Evolutionary conservation across 371 early-diverging fungal genomes (phyloP).

Genomic region (Umbelopsis sp.): DNA sequence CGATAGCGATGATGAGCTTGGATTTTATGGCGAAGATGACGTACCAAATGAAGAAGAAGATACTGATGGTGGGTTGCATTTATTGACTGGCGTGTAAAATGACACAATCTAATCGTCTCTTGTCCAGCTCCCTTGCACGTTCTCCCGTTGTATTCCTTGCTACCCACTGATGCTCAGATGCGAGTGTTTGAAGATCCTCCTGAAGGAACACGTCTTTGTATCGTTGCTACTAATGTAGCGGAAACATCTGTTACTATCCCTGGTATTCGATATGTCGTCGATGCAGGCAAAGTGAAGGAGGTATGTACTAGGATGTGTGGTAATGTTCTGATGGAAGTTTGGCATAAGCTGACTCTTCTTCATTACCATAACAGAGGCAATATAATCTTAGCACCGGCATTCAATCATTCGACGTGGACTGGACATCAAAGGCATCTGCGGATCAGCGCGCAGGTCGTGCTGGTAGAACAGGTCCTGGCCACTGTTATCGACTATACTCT

Average conservation of each 20-base stretch:
- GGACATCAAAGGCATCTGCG: constrained; percentile 96
- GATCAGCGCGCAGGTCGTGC: constrained; percentile 97
- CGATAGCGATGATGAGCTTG: constrained; percentile 41
- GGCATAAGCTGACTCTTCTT: not conserved
- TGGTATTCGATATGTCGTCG: constrained; percentile 96
- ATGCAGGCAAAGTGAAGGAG: constrained; percentile 95
- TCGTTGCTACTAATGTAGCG: constrained; percentile 99
- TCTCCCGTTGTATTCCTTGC: constrained; percentile 90
- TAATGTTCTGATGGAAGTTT: too few relatives aligned
- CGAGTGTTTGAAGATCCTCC: constrained; percentile 90
- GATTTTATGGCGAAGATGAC: constrained; percentile 51
- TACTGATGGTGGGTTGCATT: not conserved
- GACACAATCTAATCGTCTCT: too few relatives aligned
- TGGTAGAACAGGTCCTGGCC: constrained; percentile 97
- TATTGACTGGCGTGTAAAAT: too few relatives aligned
- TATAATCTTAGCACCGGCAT: constrained; percentile 84
- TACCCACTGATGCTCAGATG: constrained; percentile 88
- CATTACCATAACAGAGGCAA: constrained; percentile 45
- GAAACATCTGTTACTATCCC: constrained; percentile 99
- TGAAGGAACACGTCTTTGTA: constrained; percentile 88
- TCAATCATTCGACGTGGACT: constrained; percentile 86
- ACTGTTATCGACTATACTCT: constrained; percentile 97
- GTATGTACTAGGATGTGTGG: constrained; percentile 20
- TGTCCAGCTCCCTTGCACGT: constrained; percentile 71
- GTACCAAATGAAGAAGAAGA: constrained; percentile 34